These are phyloP conservation scores for Candida tunisiensis DNA, from an alignment of 1,139 yeast genomes.

Conservation along the genomic window DNA sequence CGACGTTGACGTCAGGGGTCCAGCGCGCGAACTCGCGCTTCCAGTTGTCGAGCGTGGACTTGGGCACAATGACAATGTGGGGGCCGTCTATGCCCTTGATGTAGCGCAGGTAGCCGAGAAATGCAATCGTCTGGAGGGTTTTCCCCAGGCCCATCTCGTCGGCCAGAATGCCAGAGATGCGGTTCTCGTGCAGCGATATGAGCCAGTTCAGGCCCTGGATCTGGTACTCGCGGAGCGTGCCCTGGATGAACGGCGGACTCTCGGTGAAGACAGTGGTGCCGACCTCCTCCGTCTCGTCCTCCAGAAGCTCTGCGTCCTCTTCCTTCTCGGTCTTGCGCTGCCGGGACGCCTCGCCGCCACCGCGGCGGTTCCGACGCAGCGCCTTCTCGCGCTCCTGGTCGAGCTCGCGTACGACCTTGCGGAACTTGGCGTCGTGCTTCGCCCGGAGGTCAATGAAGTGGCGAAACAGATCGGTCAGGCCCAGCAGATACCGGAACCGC, in stretches of 20 bases:
- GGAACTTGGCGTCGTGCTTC: constrained; percentile 50
- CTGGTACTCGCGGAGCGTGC: constrained; percentile 69
- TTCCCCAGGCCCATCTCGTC: constrained; percentile 99
- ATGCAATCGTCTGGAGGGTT: constrained; percentile 84
- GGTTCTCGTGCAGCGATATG: constrained; percentile 66
- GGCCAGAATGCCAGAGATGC: constrained; percentile 80
- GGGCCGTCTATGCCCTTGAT: constrained; percentile 76
- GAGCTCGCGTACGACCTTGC: constrained; percentile 35
- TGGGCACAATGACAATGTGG: constrained; percentile 81
- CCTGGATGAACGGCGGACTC: constrained; percentile 46
- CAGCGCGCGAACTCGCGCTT: constrained; percentile 80
- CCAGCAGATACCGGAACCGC: constrained; percentile 67
- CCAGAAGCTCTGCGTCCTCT: constrained; percentile 77
- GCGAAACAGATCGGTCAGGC: constrained; percentile 71
- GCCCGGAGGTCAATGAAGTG: constrained; percentile 79
- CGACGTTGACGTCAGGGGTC: constrained; percentile 90
- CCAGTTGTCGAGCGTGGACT: constrained; percentile 93
- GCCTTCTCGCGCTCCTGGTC: constrained; percentile 21
- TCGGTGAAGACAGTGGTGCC: constrained; percentile 48
- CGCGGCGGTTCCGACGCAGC: too few relatives aligned
- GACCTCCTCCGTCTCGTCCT: constrained; percentile 52
- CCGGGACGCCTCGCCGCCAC: too few relatives aligned
- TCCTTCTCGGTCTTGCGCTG: constrained; percentile 67
- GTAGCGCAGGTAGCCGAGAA: constrained; percentile 73
- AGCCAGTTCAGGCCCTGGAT: constrained; percentile 91